Conservation (phyloP, 176 grass and related monocot species). For the Musa acuminata region DNA sequence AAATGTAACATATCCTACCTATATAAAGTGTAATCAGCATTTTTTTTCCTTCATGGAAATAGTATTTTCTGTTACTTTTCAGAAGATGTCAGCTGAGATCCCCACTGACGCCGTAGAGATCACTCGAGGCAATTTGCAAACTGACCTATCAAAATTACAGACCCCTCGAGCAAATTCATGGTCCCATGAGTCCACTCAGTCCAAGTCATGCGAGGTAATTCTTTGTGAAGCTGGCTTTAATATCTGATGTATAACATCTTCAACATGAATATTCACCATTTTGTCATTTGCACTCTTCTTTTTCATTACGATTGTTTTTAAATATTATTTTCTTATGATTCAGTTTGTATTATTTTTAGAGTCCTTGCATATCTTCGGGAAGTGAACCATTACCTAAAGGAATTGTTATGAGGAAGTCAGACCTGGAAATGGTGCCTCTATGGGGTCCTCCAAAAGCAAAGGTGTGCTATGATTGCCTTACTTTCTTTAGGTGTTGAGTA, state of each 20-base stretch:
- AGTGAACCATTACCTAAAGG: slow-evolving; percentile 18
- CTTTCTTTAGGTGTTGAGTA: neutral
- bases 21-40: too few species aligned
- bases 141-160: neutral
- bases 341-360: neutral
- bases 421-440: slow-evolving; percentile 17
- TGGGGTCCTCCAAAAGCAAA: neutral
- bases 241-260: neutral
- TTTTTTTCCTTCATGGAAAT: neutral
- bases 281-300: neutral
- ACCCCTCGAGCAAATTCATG: neutral
- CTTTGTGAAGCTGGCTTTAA: neutral
- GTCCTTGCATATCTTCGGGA: neutral
- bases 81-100: neutral
- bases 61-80: neutral
- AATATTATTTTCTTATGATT: neutral
- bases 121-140: neutral
- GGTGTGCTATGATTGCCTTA: neutral
- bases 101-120: neutral
- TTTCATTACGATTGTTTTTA: neutral
- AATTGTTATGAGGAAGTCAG: neutral
- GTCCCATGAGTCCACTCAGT: neutral
- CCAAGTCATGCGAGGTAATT: neutral
- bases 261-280: too few species aligned
- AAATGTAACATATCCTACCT: neutral